Base-by-base conservation (phyloP, 257 asterid species). In the Schizonepeta tenuifolia region DNA sequence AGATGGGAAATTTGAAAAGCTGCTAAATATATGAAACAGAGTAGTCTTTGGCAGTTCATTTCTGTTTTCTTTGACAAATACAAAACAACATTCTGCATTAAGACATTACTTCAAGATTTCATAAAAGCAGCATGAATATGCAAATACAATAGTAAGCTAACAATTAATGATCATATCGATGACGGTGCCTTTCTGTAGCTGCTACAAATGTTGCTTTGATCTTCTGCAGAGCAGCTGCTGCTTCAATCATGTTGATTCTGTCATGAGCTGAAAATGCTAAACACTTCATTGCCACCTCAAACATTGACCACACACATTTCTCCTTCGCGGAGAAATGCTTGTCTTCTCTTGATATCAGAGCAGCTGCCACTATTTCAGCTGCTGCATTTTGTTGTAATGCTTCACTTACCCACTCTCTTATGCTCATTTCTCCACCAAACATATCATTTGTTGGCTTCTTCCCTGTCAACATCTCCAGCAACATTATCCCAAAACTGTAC, bases 381-480 rank as follows among this genome's bases (percentile, higher is more conserved):
- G 9, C 6, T 24, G 36, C 36, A 10, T 55, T 11, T 22, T 55
- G 13, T 22, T 4, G 61, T 55, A 12, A 4, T 22, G 61, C 61
- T 55, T 22, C 33, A 5, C 9, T 24, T 11, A 24, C 61, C 61
- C 61, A 55, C 33, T 55, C 61, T 12, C 22, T 55, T 24, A 55
- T 3, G 36, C 61, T 12, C 36, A 22, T 24, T 55, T 55, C 61
- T n/a, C n/a, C n/a, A n/a, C n/a, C n/a, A n/a, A n/a, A n/a, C n/a
- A n/a, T n/a, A n/a, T n/a, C n/a, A 11, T 54, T 36, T 10, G 35
- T 22, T 54, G 58, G 58, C 6, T 9, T 51, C 12, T 18, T 51
- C 58, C 58, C 58, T 13, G 28, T 51, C 12, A 51, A 18, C 58
- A 51, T 51, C 58, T 51, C 58, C 58, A 51, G 28, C 11, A 51